Evolutionary conservation across 2,329 filamentous ascomycete species (phyloP), one percentile per base, ranked within the genome.

Genomic region (Colletotrichum incanum): DNA sequence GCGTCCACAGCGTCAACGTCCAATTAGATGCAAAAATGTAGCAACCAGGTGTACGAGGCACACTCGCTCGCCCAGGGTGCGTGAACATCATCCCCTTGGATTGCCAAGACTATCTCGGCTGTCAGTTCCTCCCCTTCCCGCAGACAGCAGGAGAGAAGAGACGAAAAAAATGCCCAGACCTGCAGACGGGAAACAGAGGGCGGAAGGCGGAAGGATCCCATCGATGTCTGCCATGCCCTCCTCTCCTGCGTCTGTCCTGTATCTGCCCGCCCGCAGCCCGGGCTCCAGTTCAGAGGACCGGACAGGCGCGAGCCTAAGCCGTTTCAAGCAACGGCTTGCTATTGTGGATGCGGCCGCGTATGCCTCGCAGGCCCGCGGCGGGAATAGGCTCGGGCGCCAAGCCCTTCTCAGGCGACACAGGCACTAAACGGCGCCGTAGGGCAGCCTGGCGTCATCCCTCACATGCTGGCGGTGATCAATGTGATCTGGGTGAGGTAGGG

Each of bases 261-360:
- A 54, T 41, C 43, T 52, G 16, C 64, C 41, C 11, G 41, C 43
- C 60, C 45, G 28, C 43, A 39, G 16, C 34, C 34, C 61, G 61
- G 47, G 43, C 56, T 31, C 61, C 52, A 64, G 9, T 50, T 50
- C 31, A 52, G 34, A 31, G 37, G n/a, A 54, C 34, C 61, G 61
- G 61, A 54, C 47, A 43, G 61, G 23, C 31, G 43, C 34, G 28
- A 16, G 52, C 8, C 45, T 66, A 66, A 52, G 18, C 67, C 67
- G 20, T 18, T 66, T 47, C 45, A 28, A 66, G 67, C 45, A 28
- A 59, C 23, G 37, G 37, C 65, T 23, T 5, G 3, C 37, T 23
- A 16, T 47, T 72, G 66, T 72, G 70, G 70, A 55, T 55, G 59
- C 28, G 71, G 71, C 67, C 71, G 71, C 67, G 71, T 73, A 69